phyloP scores from a whole-genome alignment of 1,139 yeast species.

The Yamadazyma triangularis region DNA sequence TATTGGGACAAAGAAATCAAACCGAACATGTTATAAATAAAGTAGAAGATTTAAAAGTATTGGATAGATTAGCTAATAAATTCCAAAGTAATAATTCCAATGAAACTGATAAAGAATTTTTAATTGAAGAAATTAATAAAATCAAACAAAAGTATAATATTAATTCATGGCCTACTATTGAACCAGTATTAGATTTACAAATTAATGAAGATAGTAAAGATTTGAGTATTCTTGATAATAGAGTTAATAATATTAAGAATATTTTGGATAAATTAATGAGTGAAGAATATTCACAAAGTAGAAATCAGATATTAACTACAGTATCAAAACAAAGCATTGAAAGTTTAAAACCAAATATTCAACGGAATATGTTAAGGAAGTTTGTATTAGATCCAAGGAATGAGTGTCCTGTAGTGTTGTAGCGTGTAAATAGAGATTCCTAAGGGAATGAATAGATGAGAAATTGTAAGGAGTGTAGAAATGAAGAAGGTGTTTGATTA shows the following conservation, averaged over 20 bases:
- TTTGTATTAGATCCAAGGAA: constrained; percentile 34
- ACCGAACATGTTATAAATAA: constrained; percentile 32
- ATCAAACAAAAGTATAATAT: constrained; percentile 53
- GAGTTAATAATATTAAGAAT: constrained; percentile 24
- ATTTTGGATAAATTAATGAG: constrained; percentile 33
- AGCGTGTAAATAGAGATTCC: too few relatives aligned
- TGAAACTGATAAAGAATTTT: constrained; percentile 33
- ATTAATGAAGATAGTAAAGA: constrained; percentile 22
- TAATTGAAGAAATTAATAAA: constrained; percentile 40
- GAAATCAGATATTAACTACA: constrained; percentile 22
- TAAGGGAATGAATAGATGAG: too few relatives aligned
- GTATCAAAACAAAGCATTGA: constrained; percentile 21
- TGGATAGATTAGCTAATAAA: constrained; percentile 38
- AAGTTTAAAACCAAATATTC: constrained; percentile 22
- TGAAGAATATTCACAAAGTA: constrained; percentile 21
- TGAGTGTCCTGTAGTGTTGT: constrained; percentile 34
- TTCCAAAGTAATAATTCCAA: constrained; percentile 26
- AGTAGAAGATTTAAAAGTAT: constrained; percentile 45
- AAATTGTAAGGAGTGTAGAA: constrained; percentile 6
- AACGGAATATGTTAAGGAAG: constrained; percentile 39
- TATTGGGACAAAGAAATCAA: constrained; percentile 42
- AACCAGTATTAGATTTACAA: constrained; percentile 33
- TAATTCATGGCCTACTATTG: constrained; percentile 53
- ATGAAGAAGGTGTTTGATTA: neutral
- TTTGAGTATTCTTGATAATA: constrained; percentile 21